Conservation (phyloP, 176 grass and related monocot genomes). For the Coix lacrymajobi region DNA sequence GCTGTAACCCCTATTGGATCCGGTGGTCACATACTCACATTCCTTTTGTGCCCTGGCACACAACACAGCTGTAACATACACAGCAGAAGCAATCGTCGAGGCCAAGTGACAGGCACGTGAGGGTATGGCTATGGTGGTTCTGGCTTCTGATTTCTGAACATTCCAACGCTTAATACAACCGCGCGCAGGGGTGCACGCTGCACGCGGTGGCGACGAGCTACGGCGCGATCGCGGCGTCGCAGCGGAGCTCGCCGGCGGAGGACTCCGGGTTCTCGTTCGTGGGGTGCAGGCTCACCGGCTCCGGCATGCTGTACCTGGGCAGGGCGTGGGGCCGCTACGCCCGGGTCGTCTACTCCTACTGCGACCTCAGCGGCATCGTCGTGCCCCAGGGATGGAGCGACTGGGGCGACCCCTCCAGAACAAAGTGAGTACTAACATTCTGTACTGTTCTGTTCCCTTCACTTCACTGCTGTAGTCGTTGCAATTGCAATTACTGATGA, state of each 20-base stretch:
- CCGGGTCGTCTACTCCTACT: slow-evolving; percentile 73
- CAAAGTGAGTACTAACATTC: slow-evolving; percentile 31
- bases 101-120: background rate
- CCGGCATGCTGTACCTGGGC: slow-evolving; percentile 78
- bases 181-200: slow-evolving; percentile 58
- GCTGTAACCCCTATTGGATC: background rate
- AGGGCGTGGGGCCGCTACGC: slow-evolving; percentile 84
- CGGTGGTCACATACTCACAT: slow-evolving; percentile 1
- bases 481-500: background rate
- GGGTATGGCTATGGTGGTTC: background rate
- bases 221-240: slow-evolving; percentile 91
- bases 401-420: slow-evolving; percentile 76
- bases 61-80: background rate
- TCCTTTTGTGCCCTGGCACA: background rate
- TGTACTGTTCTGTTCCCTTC: background rate
- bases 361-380: slow-evolving; percentile 71
- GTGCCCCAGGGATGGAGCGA: slow-evolving; percentile 85
- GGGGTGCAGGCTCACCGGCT: slow-evolving; percentile 66
- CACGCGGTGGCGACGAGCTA: slow-evolving; percentile 69
- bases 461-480: background rate
- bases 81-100: background rate
- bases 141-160: background rate
- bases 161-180: background rate
- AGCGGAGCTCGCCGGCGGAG: slow-evolving; percentile 72
- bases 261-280: slow-evolving; percentile 86